A percentile compares a stretch with the other conserved stretches of the same genome.
Conservation (phyloP, 2,329 filamentous ascomycete genomes). For the Apiospora sp. region DNA sequence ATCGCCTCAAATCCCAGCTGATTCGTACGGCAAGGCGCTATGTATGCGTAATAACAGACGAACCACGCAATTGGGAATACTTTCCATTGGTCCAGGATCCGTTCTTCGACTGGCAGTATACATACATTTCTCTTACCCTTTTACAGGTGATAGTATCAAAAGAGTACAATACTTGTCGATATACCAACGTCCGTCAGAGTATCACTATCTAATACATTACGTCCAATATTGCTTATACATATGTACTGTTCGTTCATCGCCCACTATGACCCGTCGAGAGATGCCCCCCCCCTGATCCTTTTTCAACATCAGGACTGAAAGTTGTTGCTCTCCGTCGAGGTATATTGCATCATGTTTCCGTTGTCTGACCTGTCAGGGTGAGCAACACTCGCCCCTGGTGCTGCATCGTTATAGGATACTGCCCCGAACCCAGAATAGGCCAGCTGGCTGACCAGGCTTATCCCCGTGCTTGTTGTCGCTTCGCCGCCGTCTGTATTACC, state of each 20-base stretch:
- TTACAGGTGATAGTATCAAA: too few species aligned
- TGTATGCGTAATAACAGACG: background rate
- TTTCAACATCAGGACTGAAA: background rate
- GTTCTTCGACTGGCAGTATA: background rate
- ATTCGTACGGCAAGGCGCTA: background rate
- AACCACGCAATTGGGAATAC: background rate
- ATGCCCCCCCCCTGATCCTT: background rate
- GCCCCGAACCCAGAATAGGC: conserved; percentile 3
- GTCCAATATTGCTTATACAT: too few species aligned
- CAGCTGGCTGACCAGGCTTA: conserved; percentile 3
- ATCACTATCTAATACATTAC: background rate
- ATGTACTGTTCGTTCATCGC: too few species aligned
- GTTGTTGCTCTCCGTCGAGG: background rate
- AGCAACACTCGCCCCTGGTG: background rate
- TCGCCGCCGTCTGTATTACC: background rate
- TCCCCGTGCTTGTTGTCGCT: background rate
- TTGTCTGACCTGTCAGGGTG: background rate
- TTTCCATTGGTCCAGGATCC: background rate
- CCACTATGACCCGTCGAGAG: too few species aligned
- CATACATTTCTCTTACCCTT: too few species aligned
- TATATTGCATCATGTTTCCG: conserved; percentile 3
- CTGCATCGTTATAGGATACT: background rate
- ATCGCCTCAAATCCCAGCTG: background rate
- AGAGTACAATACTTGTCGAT: too few species aligned
- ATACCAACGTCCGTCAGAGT: too few species aligned